Conservation (phyloP, 257 asterid genomes). For the Leonotis leonurus region DNA sequence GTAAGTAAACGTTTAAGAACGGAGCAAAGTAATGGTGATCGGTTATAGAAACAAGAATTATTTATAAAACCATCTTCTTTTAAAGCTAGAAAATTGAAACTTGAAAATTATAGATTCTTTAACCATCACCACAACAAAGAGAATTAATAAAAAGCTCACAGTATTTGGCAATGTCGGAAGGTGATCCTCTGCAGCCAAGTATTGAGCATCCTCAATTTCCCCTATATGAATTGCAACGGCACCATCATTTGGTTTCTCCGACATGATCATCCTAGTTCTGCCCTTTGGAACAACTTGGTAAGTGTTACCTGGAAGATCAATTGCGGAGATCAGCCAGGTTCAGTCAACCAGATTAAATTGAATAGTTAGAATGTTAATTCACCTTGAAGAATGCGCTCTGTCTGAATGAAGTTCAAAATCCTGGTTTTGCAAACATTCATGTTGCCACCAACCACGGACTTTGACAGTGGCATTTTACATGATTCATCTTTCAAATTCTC, state of each 20-base stretch:
- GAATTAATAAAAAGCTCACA: constrained; percentile 43
- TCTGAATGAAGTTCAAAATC: constrained; percentile 49
- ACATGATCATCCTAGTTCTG: constrained; percentile 76
- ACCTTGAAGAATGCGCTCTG: constrained; percentile 82
- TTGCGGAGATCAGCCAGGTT: constrained; percentile 23
- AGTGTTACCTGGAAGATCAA: constrained; percentile 51
- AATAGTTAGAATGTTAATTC: constrained; percentile 20
- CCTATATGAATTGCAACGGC: constrained; percentile 80
- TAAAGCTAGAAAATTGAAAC: background rate
- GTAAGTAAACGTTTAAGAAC: too few relatives aligned
- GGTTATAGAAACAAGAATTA: constrained; percentile 8
- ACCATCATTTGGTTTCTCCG: constrained; percentile 88
- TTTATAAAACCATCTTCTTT: background rate
- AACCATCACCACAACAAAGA: too few relatives aligned
- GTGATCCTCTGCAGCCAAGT: constrained; percentile 66
- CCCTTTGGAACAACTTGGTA: constrained; percentile 51
- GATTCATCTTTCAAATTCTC: constrained; percentile 68
- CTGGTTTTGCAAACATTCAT: constrained; percentile 72
- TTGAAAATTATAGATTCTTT: too few relatives aligned
- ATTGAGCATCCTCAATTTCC: constrained; percentile 64
- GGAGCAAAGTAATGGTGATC: background rate
- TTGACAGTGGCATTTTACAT: constrained; percentile 67
- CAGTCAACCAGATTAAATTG: background rate
- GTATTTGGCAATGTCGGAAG: constrained; percentile 90
- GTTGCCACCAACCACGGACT: constrained; percentile 73